A percentile compares a stretch with the other conserved stretches of the same genome.
These are phyloP conservation scores for Esteya vermicola DNA, from an alignment of 2,329 filamentous ascomycete genomes.

Conservation along the genomic window DNA sequence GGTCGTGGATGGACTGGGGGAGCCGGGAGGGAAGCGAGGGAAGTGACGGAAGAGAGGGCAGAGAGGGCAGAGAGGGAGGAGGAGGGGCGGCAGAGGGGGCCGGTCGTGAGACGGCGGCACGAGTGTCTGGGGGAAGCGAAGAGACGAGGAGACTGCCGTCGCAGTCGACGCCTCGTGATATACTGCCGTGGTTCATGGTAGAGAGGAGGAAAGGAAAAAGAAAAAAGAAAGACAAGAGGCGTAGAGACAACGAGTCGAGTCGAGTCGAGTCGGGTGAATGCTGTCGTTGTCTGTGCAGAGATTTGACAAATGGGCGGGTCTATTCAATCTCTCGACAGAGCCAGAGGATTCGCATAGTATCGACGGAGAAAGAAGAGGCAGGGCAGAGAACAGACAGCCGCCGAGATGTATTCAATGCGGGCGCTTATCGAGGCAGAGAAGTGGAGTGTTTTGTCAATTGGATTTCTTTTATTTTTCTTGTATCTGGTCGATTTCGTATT, in stretches of 20 bases:
- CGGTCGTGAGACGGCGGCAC: no score
- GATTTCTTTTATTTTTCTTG: no score
- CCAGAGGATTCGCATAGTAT: neutral
- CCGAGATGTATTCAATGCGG: neutral
- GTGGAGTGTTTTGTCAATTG: no score
- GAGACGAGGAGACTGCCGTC: neutral
- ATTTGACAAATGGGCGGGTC: no score
- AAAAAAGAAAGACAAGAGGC: no score
- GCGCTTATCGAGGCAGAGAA: neutral
- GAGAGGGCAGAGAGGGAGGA: no score
- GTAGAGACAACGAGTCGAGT: no score
- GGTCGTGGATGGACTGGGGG: constrained; percentile 13
- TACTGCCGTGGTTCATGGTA: neutral
- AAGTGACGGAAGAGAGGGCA: neutral
- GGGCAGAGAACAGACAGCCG: neutral
- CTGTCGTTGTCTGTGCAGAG: no score
- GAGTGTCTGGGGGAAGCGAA: neutral
- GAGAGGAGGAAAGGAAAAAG: neutral
- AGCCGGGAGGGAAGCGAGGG: neutral
- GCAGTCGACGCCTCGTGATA: neutral
- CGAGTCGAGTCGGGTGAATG: no score
- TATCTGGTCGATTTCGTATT: no score
- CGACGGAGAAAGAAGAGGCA: neutral
- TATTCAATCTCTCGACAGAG: neutral
- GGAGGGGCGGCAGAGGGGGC: neutral